phyloP scores from a whole-genome alignment of 129 eudicot genomes.

The Dittrichia graveolens region DNA sequence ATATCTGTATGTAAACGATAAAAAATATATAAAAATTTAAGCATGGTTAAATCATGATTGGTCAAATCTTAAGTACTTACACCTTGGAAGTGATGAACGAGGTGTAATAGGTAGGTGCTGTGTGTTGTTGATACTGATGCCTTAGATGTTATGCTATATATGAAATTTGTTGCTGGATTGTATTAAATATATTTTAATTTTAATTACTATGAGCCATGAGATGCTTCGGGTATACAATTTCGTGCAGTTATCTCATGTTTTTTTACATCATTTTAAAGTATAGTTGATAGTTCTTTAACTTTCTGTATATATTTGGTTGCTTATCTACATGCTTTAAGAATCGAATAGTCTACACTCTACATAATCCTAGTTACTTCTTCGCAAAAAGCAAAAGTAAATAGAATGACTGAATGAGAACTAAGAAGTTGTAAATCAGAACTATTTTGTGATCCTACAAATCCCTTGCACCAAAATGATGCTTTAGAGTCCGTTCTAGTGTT shows the following conservation, averaged over 20 bases:
- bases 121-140: not conserved
- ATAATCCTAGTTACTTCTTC: not conserved
- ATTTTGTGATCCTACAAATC: not conserved
- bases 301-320: not conserved
- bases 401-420: not conserved
- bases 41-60: not conserved
- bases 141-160: not conserved
- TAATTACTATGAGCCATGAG: not conserved
- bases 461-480: not conserved
- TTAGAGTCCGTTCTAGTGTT: not conserved
- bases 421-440: not conserved
- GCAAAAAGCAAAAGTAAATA: not conserved
- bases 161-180: not conserved
- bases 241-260: not conserved
- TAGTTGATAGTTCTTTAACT: no score
- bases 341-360: not conserved
- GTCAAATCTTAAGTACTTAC: not conserved
- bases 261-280: not conserved
- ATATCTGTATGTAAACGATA: not conserved
- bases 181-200: not conserved
- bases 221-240: not conserved
- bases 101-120: not conserved
- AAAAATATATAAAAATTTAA: not conserved
- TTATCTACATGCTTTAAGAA: slow-evolving; percentile 4
- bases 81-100: not conserved